These are phyloP conservation scores for Jackrogersella minutella DNA, from an alignment of 495 filamentous ascomycete genomes.

Conservation along the genomic window DNA sequence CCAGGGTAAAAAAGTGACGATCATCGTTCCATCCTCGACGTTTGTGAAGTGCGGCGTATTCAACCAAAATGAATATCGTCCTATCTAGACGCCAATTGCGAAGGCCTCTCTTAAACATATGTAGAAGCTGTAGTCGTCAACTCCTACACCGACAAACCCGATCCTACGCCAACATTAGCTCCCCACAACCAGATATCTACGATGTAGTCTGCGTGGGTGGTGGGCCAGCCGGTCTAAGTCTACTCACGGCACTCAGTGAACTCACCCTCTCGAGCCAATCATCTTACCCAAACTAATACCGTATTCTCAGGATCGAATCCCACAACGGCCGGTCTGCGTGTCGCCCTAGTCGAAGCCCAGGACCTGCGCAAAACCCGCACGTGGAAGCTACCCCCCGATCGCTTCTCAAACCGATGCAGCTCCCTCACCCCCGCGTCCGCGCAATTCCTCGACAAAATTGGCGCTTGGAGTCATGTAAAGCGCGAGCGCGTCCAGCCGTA, in stretches of 20 bases:
- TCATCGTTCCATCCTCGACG: constrained; percentile 8
- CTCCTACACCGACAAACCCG: constrained; percentile 44
- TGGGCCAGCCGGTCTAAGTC: constrained; percentile 91
- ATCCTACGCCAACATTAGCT: constrained; percentile 47
- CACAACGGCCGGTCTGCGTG: constrained; percentile 75
- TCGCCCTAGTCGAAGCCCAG: constrained; percentile 91
- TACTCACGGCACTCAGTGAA: constrained; percentile 86
- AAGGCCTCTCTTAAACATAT: constrained; percentile 41
- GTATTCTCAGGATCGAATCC: constrained; percentile 65
- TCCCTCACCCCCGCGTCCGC: constrained; percentile 89
- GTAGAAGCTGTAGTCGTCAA: constrained; percentile 55
- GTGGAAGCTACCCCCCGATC: constrained; percentile 69
- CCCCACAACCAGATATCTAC: constrained; percentile 69
- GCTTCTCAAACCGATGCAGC: constrained; percentile 92
- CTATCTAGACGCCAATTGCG: constrained; percentile 29
- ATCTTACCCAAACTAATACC: constrained; percentile 18
- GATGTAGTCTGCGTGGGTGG: constrained; percentile 97
- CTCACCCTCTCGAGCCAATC: constrained; percentile 21
- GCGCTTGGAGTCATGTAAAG: constrained; percentile 84
- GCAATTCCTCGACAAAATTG: constrained; percentile 74
- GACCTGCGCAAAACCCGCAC: constrained; percentile 71
- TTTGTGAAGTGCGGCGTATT: neutral
- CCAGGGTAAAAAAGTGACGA: constrained; percentile 16
- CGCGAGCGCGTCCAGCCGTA: constrained; percentile 80
- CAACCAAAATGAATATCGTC: constrained; percentile 32